These are phyloP conservation scores for Aspergillus vadensis DNA, from an alignment of 2,329 filamentous ascomycete genomes.

Conservation along the genomic window DNA sequence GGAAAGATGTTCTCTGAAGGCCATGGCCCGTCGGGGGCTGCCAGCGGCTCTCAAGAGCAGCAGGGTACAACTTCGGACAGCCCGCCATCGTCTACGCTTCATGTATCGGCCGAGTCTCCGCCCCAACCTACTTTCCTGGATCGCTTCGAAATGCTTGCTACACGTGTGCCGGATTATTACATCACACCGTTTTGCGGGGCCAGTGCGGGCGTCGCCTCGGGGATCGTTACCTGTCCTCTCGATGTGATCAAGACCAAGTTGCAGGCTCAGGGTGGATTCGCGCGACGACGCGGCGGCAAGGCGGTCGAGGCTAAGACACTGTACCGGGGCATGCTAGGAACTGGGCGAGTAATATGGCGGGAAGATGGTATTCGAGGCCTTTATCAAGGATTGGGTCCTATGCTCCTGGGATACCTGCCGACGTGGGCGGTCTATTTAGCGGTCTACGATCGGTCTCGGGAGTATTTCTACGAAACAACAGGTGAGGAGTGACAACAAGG, in stretches of 20 bases:
- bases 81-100: constrained; percentile 26
- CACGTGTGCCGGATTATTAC: constrained; percentile 55
- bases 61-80: constrained; percentile 27
- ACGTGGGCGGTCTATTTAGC: constrained; percentile 99
- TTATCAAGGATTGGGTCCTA: constrained; percentile 90
- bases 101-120: constrained; percentile 32
- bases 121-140: constrained; percentile 34
- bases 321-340: constrained; percentile 86
- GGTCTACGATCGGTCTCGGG: constrained; percentile 88
- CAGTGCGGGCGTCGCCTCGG: constrained; percentile 86
- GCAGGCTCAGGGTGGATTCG: constrained; percentile 88
- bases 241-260: constrained; percentile 99
- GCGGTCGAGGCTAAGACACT: constrained; percentile 54
- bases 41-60: constrained; percentile 34
- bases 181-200: constrained; percentile 86
- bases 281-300: constrained; percentile 45
- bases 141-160: constrained; percentile 46
- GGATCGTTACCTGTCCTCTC: constrained; percentile 91
- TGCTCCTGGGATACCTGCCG: constrained; percentile 91
- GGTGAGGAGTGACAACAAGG: constrained; percentile 50
- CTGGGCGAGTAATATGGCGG: constrained; percentile 78
- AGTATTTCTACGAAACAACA: constrained; percentile 67
- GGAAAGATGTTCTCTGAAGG: constrained; percentile 50
- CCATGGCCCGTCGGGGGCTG: constrained; percentile 40
- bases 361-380: constrained; percentile 88